Evolutionary conservation across 176 grass and related monocot genomes (phyloP).

Genomic region (Musa acuminata): DNA sequence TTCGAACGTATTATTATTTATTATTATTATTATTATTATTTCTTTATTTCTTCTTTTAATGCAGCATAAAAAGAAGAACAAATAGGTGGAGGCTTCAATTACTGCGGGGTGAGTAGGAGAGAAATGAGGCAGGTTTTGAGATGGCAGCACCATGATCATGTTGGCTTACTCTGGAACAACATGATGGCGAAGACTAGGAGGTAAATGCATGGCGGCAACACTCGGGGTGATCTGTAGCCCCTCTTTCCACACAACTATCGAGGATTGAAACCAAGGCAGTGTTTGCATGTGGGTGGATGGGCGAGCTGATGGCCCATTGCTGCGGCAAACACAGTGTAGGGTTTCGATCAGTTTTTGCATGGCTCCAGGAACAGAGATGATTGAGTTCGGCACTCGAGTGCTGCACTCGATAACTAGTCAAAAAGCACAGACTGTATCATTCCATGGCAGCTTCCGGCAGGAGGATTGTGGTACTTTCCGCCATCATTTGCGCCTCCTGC

Average conservation of each 20-base stretch:
- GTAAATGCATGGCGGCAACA: neutral
- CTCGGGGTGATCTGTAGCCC: neutral
- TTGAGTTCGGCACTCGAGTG: neutral
- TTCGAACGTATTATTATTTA: too few relatives aligned
- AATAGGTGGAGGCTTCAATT: neutral
- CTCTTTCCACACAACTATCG: neutral
- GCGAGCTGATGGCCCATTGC: too few relatives aligned
- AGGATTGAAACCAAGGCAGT: neutral
- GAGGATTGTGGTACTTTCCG: neutral
- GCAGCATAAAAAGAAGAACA: too few relatives aligned
- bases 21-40: too few relatives aligned
- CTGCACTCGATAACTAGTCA: neutral
- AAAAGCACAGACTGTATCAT: too few relatives aligned
- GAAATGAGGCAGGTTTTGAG: neutral
- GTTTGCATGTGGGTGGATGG: too few relatives aligned
- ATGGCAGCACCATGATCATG: neutral
- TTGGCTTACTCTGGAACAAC: neutral
- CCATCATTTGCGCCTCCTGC: neutral
- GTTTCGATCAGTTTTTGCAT: neutral
- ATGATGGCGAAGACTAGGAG: neutral
- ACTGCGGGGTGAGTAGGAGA: neutral
- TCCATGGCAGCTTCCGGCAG: neutral
- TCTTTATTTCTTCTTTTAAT: too few relatives aligned
- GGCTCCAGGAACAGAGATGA: neutral
- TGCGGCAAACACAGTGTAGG: neutral